A percentile compares a stretch with the other conserved stretches of the same genome.
phyloP scores from a whole-genome alignment of 2,329 filamentous ascomycete species.

The Neofusicoccum sp. region DNA sequence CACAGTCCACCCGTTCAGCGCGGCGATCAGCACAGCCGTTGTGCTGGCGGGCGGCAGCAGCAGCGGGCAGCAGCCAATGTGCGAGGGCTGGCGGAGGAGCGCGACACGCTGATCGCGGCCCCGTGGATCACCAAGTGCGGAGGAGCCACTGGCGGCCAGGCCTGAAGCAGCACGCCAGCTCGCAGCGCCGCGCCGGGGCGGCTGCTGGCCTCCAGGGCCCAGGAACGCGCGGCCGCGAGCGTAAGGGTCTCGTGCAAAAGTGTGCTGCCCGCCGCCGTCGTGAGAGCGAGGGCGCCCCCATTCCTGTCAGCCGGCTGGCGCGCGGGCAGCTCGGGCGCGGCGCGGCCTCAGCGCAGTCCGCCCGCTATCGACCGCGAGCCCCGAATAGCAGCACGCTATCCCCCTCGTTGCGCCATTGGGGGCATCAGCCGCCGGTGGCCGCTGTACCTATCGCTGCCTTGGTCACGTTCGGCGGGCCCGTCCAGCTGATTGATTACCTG shows the following conservation, averaged over 20 bases:
- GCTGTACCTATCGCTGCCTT: conserved; percentile 18
- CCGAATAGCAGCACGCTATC: conserved; percentile 18
- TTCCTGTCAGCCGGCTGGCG: background rate
- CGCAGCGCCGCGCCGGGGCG: conserved; percentile 1
- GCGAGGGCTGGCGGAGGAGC: background rate
- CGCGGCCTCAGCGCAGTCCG: background rate
- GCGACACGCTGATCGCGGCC: conserved; percentile 14
- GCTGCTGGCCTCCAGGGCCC: conserved; percentile 1
- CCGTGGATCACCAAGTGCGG: conserved; percentile 18
- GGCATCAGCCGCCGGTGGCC: conserved; percentile 18
- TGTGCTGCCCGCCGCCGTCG: background rate
- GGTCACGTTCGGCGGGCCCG: conserved; percentile 20
- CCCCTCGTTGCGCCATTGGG: conserved; percentile 18
- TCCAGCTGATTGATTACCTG: conserved; percentile 20
- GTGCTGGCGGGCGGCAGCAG: conserved; percentile 1
- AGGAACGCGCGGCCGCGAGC: conserved; percentile 18
- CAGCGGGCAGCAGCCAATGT: conserved; percentile 7
- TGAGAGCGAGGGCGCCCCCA: background rate
- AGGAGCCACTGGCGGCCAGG: conserved; percentile 6
- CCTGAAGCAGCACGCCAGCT: conserved; percentile 15
- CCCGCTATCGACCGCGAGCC: conserved; percentile 15
- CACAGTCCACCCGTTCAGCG: conserved; percentile 15
- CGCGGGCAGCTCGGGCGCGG: conserved; percentile 2
- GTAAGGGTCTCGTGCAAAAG: conserved; percentile 14
- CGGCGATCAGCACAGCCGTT: conserved; percentile 12